Conservation (phyloP, 2,329 filamentous ascomycete species). For the Cytospora piceae region DNA sequence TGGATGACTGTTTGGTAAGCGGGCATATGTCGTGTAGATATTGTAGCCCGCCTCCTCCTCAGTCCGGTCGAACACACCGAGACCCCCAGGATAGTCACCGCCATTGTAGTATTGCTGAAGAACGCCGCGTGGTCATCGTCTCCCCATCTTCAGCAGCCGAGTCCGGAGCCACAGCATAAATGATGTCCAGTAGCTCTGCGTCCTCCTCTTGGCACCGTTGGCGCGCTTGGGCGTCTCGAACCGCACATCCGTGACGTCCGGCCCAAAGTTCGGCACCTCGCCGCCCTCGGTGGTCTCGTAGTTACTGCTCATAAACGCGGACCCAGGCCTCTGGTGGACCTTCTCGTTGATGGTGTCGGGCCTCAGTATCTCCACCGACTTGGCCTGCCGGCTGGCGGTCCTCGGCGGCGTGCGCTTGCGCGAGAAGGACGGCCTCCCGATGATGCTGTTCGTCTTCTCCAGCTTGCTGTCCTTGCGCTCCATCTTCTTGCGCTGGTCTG, state of each 20-base stretch:
- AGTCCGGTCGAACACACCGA: no score
- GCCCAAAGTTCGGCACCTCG: constrained; percentile 40
- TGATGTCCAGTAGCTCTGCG: constrained; percentile 63
- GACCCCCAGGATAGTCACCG: no score
- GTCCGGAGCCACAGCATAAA: constrained; percentile 69
- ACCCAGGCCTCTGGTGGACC: constrained; percentile 35
- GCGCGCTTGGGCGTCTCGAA: constrained; percentile 49
- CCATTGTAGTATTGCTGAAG: not conserved
- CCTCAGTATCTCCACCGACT: constrained; percentile 9
- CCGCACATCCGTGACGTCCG: constrained; percentile 46
- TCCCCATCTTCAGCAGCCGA: constrained; percentile 50
- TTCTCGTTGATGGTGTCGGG: constrained; percentile 43
- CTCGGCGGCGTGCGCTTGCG: constrained; percentile 35
- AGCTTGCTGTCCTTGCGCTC: constrained; percentile 60
- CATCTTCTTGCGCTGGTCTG: constrained; percentile 60
- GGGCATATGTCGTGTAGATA: not conserved
- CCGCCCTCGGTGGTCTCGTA: constrained; percentile 49
- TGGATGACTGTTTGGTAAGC: not conserved
- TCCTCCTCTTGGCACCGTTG: constrained; percentile 61
- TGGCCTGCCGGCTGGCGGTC: constrained; percentile 17
- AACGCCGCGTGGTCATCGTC: constrained; percentile 27
- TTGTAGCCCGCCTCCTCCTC: not conserved
- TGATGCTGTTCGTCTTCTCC: constrained; percentile 47
- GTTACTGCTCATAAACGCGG: constrained; percentile 48
- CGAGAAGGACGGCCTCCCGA: constrained; percentile 30